Base-by-base conservation (phyloP, 768 basidiomycete species). In the Hydnomerulius pinastri region DNA sequence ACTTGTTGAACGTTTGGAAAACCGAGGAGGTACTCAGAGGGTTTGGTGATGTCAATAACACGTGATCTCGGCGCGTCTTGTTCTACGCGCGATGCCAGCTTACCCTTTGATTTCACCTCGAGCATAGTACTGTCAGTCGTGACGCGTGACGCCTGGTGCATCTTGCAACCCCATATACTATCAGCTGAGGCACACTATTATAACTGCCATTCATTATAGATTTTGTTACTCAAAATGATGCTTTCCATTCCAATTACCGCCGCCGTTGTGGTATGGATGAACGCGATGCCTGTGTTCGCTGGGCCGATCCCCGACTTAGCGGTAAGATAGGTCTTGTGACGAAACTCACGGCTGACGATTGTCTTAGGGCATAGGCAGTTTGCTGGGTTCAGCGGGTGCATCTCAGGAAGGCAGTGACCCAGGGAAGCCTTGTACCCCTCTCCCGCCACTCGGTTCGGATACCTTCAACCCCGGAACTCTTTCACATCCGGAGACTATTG, bases 391-490 rank as follows among this genome's bases (percentile, higher is more conserved):
- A 20, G 9, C 18, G 37, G 17, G 9, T 3, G 12, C 37, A 38
- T 7, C 37, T 10, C 37, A 38, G 17, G 4, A 9, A 15, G n/a
- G n/a, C n/a, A 24, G 12, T 12, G 38, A 20, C 20, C 38, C 21
- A 13, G 38, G 21, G 18, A 9, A 40, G 6, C 20, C 38, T 23
- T 23, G 20, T 9, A 20, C 38, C 21, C 18, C 38, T 25, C 36
- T 52, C 6, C 46, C 51, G 30, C 51, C 47, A 21, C 24, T 39
- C 9, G 51, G 46, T 18, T 52, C 46, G 6, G 37, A 52, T 30
- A 52, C 36, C 17, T 48, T 49, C 38, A 48, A 51, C 38, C 46
- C 51, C 30, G 46, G 51, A 24, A 52, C 51, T 11, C 45, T 52
- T 15, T 52, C 46, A 29, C 51, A 52, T 48, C 51, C 51, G 4